Conservation (phyloP, 768 basidiomycete species). For the Suillus sp. region DNA sequence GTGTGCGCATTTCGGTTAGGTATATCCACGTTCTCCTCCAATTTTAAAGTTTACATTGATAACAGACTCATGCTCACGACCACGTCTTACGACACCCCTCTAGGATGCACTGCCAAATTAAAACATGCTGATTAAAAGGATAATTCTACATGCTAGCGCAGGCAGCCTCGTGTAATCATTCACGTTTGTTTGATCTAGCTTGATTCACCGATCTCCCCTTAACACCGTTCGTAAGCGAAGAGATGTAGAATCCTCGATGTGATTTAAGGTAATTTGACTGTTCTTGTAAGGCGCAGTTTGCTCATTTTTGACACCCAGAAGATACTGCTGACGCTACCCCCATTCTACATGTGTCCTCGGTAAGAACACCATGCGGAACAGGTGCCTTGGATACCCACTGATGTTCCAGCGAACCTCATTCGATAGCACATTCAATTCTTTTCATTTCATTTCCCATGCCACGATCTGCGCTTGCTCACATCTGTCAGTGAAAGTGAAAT, state of each 20-base stretch:
- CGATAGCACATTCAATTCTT: background rate
- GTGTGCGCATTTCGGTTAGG: background rate
- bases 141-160: background rate
- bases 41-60: background rate
- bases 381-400: conserved; percentile 8
- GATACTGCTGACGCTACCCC: background rate
- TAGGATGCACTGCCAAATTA: background rate
- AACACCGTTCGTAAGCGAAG: background rate
- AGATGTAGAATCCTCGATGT: background rate
- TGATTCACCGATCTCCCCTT: background rate
- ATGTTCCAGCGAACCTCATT: background rate
- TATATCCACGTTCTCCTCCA: background rate
- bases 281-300: background rate
- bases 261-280: background rate
- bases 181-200: background rate
- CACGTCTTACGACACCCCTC: background rate
- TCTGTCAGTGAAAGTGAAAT: background rate
- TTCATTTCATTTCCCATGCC: background rate
- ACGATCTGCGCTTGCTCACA: conserved; percentile 5
- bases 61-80: background rate
- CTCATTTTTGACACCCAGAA: background rate
- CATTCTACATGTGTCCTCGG: background rate
- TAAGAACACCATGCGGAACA: background rate
- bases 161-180: background rate
- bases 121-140: background rate